Conservation (phyloP, 805 yeast genomes). For the Candida jianshihensis region DNA sequence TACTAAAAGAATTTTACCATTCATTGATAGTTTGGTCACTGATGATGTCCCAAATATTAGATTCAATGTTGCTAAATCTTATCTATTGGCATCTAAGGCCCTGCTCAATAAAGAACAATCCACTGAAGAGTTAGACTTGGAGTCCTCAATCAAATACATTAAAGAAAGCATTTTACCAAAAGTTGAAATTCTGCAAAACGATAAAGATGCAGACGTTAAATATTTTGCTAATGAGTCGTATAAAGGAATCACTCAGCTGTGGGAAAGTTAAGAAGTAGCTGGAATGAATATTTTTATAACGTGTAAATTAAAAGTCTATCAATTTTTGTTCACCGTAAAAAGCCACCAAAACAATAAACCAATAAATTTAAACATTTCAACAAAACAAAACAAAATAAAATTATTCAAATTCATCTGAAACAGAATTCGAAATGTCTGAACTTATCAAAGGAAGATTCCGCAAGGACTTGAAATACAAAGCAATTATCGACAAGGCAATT, state of each 20-base stretch:
- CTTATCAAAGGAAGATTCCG: constrained; percentile 22
- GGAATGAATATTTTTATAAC: no score
- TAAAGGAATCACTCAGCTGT: constrained; percentile 18
- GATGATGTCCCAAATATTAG: constrained; percentile 94
- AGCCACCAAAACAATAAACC: no score
- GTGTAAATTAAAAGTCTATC: no score
- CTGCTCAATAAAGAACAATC: constrained; percentile 27
- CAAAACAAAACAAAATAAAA: no score
- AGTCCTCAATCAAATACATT: constrained; percentile 29
- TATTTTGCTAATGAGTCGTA: constrained; percentile 71
- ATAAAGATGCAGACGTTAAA: constrained; percentile 84
- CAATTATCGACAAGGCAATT: constrained; percentile 70
- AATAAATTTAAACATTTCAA: no score
- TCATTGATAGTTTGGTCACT: constrained; percentile 57
- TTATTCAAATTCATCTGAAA: no score
- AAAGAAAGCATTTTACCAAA: constrained; percentile 51
- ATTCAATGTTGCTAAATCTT: constrained; percentile 88
- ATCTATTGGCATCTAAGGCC: constrained; percentile 52
- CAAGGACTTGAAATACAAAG: constrained; percentile 23
- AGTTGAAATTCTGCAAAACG: constrained; percentile 58
- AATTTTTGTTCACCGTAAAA: no score
- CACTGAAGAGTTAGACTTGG: constrained; percentile 10
- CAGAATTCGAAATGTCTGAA: constrained; percentile 7
- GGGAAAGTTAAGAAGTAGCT: no score
- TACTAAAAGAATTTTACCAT: constrained; percentile 67